These are phyloP conservation scores for Hyphodiscus sp. DNA, from an alignment of 2,329 filamentous ascomycete genomes.

Conservation along the genomic window DNA sequence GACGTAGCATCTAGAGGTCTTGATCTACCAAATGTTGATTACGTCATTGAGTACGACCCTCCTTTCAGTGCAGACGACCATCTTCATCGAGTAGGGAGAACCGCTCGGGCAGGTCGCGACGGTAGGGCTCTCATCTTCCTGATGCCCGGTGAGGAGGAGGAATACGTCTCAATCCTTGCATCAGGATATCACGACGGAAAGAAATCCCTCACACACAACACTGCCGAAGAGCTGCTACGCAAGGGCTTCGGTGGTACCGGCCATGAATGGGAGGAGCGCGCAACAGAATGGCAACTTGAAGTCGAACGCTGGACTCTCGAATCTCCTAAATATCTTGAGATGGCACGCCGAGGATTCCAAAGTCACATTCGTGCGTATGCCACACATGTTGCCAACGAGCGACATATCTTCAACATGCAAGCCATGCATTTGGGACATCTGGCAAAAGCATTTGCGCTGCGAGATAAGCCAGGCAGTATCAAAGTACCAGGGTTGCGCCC, in stretches of 20 bases:
- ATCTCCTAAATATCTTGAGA: constrained; percentile 64
- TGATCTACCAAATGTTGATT: constrained; percentile 88
- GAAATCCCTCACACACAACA: constrained; percentile 59
- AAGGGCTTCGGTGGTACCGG: constrained; percentile 52
- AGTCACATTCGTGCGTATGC: constrained; percentile 92
- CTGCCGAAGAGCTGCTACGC: constrained; percentile 59
- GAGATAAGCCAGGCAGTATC: constrained; percentile 83
- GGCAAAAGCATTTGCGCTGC: constrained; percentile 85
- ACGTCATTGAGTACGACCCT: constrained; percentile 94
- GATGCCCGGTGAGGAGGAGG: constrained; percentile 84
- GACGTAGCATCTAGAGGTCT: constrained; percentile 94
- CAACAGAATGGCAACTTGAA: constrained; percentile 62
- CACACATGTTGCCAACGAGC: constrained; percentile 81
- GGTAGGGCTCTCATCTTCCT: constrained; percentile 87
- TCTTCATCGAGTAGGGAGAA: constrained; percentile 88
- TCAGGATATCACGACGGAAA: constrained; percentile 38
- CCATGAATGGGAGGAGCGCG: constrained; percentile 55
- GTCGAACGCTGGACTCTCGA: constrained; percentile 60
- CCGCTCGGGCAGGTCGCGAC: constrained; percentile 82
- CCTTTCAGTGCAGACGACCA: constrained; percentile 92
- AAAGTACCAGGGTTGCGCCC: constrained; percentile 42
- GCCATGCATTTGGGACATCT: constrained; percentile 86
- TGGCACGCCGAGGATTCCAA: constrained; percentile 79
- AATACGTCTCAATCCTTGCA: constrained; percentile 61
- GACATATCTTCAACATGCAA: constrained; percentile 85